phyloP scores from a whole-genome alignment of 441 rosid species.

The Rhodomyrtus psidioides region DNA sequence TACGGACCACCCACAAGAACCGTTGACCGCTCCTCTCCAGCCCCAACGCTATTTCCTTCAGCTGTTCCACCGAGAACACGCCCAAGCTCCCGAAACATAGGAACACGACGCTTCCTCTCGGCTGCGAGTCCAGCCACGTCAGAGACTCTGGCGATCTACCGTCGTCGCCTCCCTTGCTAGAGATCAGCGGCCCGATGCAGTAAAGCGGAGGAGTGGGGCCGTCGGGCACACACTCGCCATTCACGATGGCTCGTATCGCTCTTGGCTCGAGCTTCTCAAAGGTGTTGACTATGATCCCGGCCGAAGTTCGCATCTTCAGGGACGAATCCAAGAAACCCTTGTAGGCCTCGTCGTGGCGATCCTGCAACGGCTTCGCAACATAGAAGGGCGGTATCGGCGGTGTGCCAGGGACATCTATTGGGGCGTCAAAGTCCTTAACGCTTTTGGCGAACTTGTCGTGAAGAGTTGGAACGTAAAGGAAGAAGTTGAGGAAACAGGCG shows the following conservation, averaged over 20 bases:
- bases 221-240: background rate
- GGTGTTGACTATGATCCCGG: background rate
- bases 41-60: background rate
- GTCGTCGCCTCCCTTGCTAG: background rate
- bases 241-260: background rate
- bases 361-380: background rate
- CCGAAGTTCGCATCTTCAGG: background rate
- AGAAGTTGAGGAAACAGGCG: background rate
- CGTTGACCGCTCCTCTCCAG: background rate
- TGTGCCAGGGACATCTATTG: background rate
- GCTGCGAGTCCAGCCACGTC: slow-evolving; percentile 3
- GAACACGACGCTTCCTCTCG: background rate
- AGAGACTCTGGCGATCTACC: background rate
- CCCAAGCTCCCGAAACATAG: slow-evolving; percentile 9
- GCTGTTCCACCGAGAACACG: background rate
- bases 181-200: slow-evolving; percentile 4
- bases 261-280: background rate
- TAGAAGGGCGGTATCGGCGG: background rate
- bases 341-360: background rate
- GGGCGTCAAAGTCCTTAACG: background rate
- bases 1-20: background rate
- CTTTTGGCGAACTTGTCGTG: background rate
- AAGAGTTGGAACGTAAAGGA: background rate
- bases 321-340: background rate
- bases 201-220: background rate